Conservation (phyloP, 805 yeast species). For the Jamesozyma spencerorum region DNA sequence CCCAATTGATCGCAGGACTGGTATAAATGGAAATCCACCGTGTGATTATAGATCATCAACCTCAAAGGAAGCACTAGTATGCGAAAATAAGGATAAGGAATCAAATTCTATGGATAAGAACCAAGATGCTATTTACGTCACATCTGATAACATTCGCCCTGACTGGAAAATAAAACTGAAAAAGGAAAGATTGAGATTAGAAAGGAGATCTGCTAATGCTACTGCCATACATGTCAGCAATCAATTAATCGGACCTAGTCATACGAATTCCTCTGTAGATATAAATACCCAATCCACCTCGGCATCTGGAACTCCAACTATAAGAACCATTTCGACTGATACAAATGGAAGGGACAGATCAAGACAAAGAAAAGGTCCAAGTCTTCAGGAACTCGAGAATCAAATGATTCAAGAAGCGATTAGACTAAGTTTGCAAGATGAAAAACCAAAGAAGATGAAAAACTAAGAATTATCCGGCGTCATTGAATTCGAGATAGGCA, state of each 20-base stretch:
- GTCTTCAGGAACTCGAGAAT: constrained; percentile 45
- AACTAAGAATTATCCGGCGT: neutral
- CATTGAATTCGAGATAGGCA: too few relatives aligned
- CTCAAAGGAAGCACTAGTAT: neutral
- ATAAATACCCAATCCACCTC: constrained; percentile 7
- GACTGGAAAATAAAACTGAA: constrained; percentile 79
- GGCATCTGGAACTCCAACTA: constrained; percentile 12
- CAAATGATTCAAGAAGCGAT: constrained; percentile 81
- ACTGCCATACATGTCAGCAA: constrained; percentile 88
- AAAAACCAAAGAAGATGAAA: neutral
- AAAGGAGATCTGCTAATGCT: constrained; percentile 87
- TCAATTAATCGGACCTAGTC: constrained; percentile 39
- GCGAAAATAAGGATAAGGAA: neutral
- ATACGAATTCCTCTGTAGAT: constrained; percentile 3
- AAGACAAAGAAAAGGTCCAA: constrained; percentile 18
- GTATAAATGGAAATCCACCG: constrained; percentile 50
- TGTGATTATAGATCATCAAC: constrained; percentile 22
- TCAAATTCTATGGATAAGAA: neutral
- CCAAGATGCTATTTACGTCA: constrained; percentile 33
- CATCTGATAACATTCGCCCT: constrained; percentile 79
- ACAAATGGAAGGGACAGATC: neutral
- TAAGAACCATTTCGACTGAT: neutral
- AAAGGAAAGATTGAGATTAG: constrained; percentile 66
- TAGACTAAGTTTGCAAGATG: constrained; percentile 53
- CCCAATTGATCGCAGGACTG: constrained; percentile 43